Evolutionary conservation across 1,139 yeast genomes (phyloP), one percentile per base, ranked within the genome.

Genomic region (Kodamaea arcana): DNA sequence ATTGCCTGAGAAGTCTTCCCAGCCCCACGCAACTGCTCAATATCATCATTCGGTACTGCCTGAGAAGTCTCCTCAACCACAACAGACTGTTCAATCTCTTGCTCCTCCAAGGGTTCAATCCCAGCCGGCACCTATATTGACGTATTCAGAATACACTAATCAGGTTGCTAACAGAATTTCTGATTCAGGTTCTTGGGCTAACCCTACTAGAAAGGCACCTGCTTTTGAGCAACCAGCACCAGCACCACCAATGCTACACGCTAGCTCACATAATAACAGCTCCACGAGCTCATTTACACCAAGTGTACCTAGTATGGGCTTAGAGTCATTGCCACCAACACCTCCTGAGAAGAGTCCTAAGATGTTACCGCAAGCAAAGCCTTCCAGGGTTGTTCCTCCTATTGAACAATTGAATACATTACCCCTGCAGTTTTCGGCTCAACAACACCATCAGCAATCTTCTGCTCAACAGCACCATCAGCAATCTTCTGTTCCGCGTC

Each of bases 391-490:
- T 7, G 22, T 18, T 6, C 22, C 22, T 18, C 22, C 6, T 7
- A 18, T 18, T 6, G 22, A 18, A 18, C 22, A n/a, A n/a, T n/a
- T n/a, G n/a, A n/a, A n/a, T n/a, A n/a, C n/a, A n/a, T n/a, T 9
- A 9, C 9, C 22, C 22, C 6, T 7, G 22, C 22, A 18, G 22
- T 9, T 7, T 18, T 9, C 22, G 9, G 22, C 22, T 18, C 28
- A n/a, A 10, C 27, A 30, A 24, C 27, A 30, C 12, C 30, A 21
- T 15, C 30, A 21, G 13, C 40, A 29, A 15, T 34, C n/a, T n/a
- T n/a, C n/a, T n/a, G n/a, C 27, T n/a, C 18, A 18, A 15, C 30
- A 33, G n/a, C 32, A 30, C 12, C 30, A 21, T 15, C 30, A 21
- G 13, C 40, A 29, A 15, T 34, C n/a, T n/a, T n/a, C n/a, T n/a